Conservation (phyloP, 257 asterid genomes). For the Solanum stenotomum region DNA sequence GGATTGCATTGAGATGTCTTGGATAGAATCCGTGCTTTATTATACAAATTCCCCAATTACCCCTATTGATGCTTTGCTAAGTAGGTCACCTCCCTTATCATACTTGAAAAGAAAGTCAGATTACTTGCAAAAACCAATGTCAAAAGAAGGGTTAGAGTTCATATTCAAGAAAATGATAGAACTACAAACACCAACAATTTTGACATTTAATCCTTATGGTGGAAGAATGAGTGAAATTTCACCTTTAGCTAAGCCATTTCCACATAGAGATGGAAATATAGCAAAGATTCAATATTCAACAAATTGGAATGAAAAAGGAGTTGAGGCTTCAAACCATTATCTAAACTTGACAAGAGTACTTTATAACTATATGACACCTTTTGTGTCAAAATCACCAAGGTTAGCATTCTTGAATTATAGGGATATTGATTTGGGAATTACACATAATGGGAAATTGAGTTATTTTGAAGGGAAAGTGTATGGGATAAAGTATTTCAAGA, state of each 20-base stretch:
- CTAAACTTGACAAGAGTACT: slow-evolving; percentile 24
- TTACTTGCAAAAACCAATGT: slow-evolving; percentile 37
- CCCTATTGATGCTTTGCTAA: slow-evolving; percentile 11
- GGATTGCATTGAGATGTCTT: slow-evolving; percentile 2
- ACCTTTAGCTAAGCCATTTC: slow-evolving; percentile 39
- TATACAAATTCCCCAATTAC: slow-evolving; percentile 19
- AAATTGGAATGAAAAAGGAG: slow-evolving; percentile 38
- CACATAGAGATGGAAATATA: slow-evolving; percentile 57
- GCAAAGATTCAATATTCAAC: slow-evolving; percentile 39
- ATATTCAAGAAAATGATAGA: slow-evolving; percentile 21
- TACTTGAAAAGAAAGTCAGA: slow-evolving; percentile 57
- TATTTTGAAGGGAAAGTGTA: slow-evolving; percentile 29
- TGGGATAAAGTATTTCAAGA: slow-evolving; percentile 53
- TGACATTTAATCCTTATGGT: slow-evolving; percentile 41
- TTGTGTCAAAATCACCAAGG: slow-evolving; percentile 46
- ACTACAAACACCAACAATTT: slow-evolving; percentile 10
- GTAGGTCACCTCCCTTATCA: slow-evolving; percentile 13
- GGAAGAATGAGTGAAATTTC: slow-evolving; percentile 46
- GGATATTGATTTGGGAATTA: slow-evolving; percentile 58
- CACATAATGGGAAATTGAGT: slow-evolving; percentile 23
- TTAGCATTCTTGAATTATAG: slow-evolving; percentile 54
- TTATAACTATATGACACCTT: slow-evolving; percentile 45
- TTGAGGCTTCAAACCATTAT: slow-evolving; percentile 14
- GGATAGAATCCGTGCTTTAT: slow-evolving; percentile 2
- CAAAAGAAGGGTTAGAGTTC: slow-evolving; percentile 12